Base-by-base conservation (phyloP, 2,329 filamentous ascomycete species). In the Thermothelomyces thermophilus region DNA sequence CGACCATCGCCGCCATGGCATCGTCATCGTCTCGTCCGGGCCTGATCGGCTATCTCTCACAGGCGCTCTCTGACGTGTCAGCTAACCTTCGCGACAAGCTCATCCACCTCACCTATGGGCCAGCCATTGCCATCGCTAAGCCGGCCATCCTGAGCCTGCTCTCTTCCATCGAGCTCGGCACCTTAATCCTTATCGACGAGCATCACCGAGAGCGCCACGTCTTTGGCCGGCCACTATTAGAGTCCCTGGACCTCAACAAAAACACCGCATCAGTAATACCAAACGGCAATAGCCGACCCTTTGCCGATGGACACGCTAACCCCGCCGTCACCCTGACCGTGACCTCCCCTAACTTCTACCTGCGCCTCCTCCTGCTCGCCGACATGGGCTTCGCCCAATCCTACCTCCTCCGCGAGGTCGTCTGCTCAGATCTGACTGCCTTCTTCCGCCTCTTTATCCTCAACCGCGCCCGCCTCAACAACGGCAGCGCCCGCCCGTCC, bases 371-470 rank as follows among this genome's bases (percentile, higher is more conserved):
- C 40, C 66, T 88, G 24, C 86, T 86, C 61, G 82, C 79, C 33
- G 84, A 88, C 64, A 87, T 88, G 82, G 84, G 84, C 2, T 86
- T 88, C 56, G 79, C 83, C 11, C 81, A 86, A 63, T 78, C 82
- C 24, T 87, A 85, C 61, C 87, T 88, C 82, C 71, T 87, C 14
- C 81, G 80, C 39, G 84, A 88, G 63, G 73, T 87, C 24, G 77
- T 80, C 45, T 87, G 83, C 52, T 68, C 75, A 10, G 77, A 87
- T 62, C 63, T 89, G 57, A 82, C 81, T 1, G 73, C 74, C 2
- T 86, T 88, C 62, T 87, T 89, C 64, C 76, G 86, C 77, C 73
- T 88, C 24, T 89, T 88, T 68, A 84, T 89, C 37, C 61, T 78
- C 19, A 88, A 88, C 59, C 74, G 82, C n/a, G 73, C 75, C 26